Evolutionary conservation across 768 basidiomycete genomes (phyloP).

Genomic region (Russula olivacea): DNA sequence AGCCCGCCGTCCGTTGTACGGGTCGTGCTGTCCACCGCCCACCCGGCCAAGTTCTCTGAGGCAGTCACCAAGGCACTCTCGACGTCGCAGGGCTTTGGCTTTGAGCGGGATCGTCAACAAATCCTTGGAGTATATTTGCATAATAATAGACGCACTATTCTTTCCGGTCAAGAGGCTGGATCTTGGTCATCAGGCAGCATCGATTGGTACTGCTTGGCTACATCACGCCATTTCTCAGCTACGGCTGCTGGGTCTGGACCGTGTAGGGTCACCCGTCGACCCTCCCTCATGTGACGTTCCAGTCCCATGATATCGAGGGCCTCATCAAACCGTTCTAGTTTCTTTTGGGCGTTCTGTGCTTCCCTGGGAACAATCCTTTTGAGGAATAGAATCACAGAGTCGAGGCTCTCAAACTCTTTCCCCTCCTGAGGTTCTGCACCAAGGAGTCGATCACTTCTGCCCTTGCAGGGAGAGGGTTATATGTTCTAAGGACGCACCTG

Average conservation of each 20-base stretch:
- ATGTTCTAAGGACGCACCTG: slow-evolving; percentile 1
- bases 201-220: slow-evolving; percentile 15
- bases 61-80: slow-evolving; percentile 81
- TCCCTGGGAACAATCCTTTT: slow-evolving; percentile 14
- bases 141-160: background rate
- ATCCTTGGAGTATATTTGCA: background rate
- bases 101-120: slow-evolving; percentile 41
- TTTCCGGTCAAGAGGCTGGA: background rate
- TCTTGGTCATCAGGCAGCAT: slow-evolving; percentile 11
- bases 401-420: slow-evolving; percentile 11
- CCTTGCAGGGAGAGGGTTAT: no score
- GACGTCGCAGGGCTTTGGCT: slow-evolving; percentile 54
- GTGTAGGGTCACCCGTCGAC: background rate
- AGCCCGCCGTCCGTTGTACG: slow-evolving; percentile 52
- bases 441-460: background rate
- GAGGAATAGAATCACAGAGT: slow-evolving; percentile 9
- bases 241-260: slow-evolving; percentile 1
- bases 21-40: slow-evolving; percentile 88
- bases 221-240: slow-evolving; percentile 11
- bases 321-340: slow-evolving; percentile 10
- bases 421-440: background rate
- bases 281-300: slow-evolving; percentile 12
- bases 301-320: slow-evolving; percentile 13
- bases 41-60: slow-evolving; percentile 94
- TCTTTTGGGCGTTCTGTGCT: slow-evolving; percentile 9